Conservation (phyloP, 78 protist genomes). For the Isochrysis galbana region DNA sequence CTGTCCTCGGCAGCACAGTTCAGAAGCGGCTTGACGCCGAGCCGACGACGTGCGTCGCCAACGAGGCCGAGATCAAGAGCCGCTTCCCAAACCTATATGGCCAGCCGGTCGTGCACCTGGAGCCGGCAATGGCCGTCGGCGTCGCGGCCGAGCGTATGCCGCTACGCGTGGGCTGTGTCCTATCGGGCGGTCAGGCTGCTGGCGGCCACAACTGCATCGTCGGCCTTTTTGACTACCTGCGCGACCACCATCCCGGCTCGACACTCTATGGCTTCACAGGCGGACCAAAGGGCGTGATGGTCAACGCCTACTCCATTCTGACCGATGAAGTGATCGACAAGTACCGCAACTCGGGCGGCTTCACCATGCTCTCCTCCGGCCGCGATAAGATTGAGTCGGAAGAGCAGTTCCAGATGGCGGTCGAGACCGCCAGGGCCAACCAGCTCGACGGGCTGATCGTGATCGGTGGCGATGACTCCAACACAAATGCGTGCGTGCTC, state of each 20-base stretch:
- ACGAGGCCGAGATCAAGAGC: not conserved
- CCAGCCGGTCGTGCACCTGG: not conserved
- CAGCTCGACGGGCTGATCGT: slow-evolving; percentile 1
- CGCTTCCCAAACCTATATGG: not conserved
- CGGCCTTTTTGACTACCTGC: slow-evolving; percentile 42
- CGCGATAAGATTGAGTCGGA: not conserved
- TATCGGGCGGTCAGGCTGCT: slow-evolving; percentile 58
- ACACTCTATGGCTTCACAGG: not conserved
- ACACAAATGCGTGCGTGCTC: slow-evolving; percentile 69
- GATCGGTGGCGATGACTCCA: slow-evolving; percentile 75
- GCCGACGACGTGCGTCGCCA: not conserved
- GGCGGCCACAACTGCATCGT: slow-evolving; percentile 63
- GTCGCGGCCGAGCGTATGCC: not conserved
- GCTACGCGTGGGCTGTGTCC: slow-evolving; percentile 46
- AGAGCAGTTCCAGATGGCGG: not conserved
- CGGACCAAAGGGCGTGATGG: not conserved
- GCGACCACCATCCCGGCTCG: not conserved
- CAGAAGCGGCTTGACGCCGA: no score
- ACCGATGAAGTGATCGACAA: not conserved
- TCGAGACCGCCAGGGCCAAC: not conserved
- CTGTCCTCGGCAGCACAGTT: no score
- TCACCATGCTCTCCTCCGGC: not conserved
- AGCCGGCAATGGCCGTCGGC: not conserved
- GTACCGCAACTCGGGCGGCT: not conserved
- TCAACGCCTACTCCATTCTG: not conserved